Evolutionary conservation across 371 early-diverging fungal genomes (phyloP).

Genomic region (Zychaea mexicana): DNA sequence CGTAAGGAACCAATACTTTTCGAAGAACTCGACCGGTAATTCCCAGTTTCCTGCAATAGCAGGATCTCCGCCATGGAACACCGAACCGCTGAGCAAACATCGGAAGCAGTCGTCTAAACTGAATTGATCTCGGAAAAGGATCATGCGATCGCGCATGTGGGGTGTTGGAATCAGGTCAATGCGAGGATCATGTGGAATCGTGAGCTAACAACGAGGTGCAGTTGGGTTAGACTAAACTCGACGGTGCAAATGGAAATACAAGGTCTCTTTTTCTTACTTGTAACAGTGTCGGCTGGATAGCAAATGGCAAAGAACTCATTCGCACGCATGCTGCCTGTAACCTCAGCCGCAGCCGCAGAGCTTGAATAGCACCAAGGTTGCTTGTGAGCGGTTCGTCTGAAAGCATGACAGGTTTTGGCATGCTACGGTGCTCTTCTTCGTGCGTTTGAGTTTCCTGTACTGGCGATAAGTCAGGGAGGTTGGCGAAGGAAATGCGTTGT

Average conservation of each 20-base stretch:
- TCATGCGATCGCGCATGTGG: constrained; percentile 55
- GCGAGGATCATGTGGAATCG: constrained; percentile 52
- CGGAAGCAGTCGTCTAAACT: constrained; percentile 51
- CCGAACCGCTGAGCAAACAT: constrained; percentile 39
- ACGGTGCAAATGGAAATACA: neutral
- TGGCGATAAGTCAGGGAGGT: constrained; percentile 11
- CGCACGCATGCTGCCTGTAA: constrained; percentile 25
- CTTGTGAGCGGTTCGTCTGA: constrained; percentile 24
- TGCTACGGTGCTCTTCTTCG: neutral
- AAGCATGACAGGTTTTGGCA: constrained; percentile 20
- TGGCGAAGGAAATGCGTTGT: constrained; percentile 6
- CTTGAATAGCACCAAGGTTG: constrained; percentile 32
- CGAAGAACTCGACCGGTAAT: constrained; percentile 45
- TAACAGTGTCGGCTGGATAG: constrained; percentile 31
- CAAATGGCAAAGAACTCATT: constrained; percentile 25
- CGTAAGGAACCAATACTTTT: constrained; percentile 45
- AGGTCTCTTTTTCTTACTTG: constrained; percentile 21
- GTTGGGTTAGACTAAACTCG: neutral
- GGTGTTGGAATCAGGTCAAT: constrained; percentile 55
- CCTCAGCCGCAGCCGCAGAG: constrained; percentile 25
- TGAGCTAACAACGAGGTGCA: constrained; percentile 16
- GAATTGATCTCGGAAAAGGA: constrained; percentile 45
- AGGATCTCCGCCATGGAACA: constrained; percentile 52
- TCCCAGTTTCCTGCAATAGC: constrained; percentile 52
- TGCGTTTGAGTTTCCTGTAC: constrained; percentile 5